A percentile compares a stretch with the other conserved stretches of the same genome.
These are phyloP conservation scores for Kwoniella sp. DNA, from an alignment of 768 basidiomycete genomes.

Conservation along the genomic window DNA sequence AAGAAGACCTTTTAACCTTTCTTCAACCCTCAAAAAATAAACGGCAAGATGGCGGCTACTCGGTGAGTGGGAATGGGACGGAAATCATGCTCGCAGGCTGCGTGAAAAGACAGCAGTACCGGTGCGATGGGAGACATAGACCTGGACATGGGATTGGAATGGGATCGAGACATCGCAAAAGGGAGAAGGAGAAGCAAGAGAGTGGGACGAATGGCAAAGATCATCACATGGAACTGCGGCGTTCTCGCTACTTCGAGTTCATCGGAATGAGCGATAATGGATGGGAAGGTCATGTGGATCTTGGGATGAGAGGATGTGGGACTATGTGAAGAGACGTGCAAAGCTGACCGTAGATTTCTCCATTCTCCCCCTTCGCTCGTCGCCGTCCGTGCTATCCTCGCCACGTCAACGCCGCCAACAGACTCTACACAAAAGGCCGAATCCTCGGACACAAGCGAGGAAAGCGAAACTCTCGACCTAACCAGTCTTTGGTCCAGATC, in stretches of 20 bases:
- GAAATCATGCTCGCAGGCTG: no score
- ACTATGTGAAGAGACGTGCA: neutral
- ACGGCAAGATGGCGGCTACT: conserved; percentile 33
- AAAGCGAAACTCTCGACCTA: conserved; percentile 93
- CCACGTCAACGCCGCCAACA: conserved; percentile 51
- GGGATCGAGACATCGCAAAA: no score
- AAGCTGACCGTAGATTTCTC: no score
- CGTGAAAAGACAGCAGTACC: no score
- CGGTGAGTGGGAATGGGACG: conserved; percentile 30
- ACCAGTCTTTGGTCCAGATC: conserved; percentile 94
- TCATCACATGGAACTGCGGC: no score
- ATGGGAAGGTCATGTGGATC: no score
- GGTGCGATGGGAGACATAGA: no score
- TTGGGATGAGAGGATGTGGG: neutral
- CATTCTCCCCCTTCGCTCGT: conserved; percentile 3
- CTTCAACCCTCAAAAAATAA: conserved; percentile 22
- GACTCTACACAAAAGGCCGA: conserved; percentile 95
- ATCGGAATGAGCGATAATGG: no score
- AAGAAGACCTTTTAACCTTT: neutral
- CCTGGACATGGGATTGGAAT: no score
- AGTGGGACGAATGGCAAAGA: no score
- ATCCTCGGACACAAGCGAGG: conserved; percentile 98
- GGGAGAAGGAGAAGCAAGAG: no score
- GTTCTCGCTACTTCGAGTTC: no score
- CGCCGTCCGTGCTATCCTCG: neutral